A percentile compares a stretch with the other conserved stretches of the same genome.
These are phyloP conservation scores for Biscutella laevigata DNA, from an alignment of 441 rosid genomes.

Conservation along the genomic window DNA sequence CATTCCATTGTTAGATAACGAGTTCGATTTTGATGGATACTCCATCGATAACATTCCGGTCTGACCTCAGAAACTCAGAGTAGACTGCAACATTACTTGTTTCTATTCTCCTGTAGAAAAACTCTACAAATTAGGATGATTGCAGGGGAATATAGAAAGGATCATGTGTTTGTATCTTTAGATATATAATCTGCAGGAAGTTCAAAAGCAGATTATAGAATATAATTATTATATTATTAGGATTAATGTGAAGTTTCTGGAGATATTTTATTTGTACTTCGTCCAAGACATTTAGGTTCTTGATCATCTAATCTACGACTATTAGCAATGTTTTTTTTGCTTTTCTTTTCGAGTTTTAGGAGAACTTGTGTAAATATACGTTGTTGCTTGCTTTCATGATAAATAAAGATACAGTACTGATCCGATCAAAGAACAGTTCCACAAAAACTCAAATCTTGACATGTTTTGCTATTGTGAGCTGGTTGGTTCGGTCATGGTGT, in stretches of 20 bases:
- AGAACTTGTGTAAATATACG: slow-evolving; percentile 17
- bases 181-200: slow-evolving; percentile 17
- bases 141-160: not conserved
- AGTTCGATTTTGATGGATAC: slow-evolving; percentile 77
- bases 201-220: slow-evolving; percentile 2
- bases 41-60: slow-evolving; percentile 61
- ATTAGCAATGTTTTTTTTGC: not conserved
- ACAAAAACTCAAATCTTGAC: no score
- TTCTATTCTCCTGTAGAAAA: not conserved
- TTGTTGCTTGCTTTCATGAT: slow-evolving; percentile 15
- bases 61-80: slow-evolving; percentile 21
- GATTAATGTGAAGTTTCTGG: slow-evolving; percentile 14
- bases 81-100: slow-evolving; percentile 17
- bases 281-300: slow-evolving; percentile 5
- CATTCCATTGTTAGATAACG: slow-evolving; percentile 44
- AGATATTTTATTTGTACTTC: slow-evolving; percentile 1
- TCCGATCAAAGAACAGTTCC: no score
- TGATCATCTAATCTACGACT: slow-evolving; percentile 8
- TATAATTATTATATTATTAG: not conserved
- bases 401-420: slow-evolving; percentile 10
- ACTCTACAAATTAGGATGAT: not conserved
- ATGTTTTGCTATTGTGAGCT: not conserved
- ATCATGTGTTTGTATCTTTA: slow-evolving; percentile 17
- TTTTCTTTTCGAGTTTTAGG: no score
- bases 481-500: no score